Conservation (phyloP, 2,329 filamentous ascomycete genomes). For the Blumeria graminis region DNA sequence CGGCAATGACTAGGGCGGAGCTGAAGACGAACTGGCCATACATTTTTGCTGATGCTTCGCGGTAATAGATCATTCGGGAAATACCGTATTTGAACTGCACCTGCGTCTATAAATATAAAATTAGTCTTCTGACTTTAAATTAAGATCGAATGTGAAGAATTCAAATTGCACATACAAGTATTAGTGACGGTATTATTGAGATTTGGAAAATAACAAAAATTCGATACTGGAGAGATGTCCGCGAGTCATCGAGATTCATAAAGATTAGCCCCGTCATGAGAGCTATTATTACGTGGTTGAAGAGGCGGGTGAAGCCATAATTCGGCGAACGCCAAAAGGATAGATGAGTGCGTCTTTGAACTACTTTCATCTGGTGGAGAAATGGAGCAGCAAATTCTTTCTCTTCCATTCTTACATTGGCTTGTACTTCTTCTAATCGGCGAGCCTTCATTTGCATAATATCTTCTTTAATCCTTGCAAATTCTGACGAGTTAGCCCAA, state of each 20-base stretch:
- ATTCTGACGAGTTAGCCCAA: conserved; percentile 33
- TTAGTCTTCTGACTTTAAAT: neutral
- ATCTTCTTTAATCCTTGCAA: conserved; percentile 27
- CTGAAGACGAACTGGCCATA: conserved; percentile 65
- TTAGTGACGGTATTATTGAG: conserved; percentile 59
- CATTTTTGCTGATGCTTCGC: conserved; percentile 66
- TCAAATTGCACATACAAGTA: conserved; percentile 24
- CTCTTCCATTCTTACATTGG: conserved; percentile 20
- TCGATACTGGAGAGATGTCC: conserved; percentile 56
- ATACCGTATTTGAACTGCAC: conserved; percentile 69
- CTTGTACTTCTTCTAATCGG: conserved; percentile 22
- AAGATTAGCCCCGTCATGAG: conserved; percentile 60
- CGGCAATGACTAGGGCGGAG: conserved; percentile 52
- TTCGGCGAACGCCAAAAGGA: conserved; percentile 71
- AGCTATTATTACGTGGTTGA: conserved; percentile 61
- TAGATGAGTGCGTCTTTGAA: conserved; percentile 47
- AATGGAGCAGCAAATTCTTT: conserved; percentile 67
- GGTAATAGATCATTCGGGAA: conserved; percentile 60
- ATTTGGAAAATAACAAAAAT: conserved; percentile 83
- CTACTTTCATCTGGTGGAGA: conserved; percentile 53
- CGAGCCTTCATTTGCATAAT: conserved; percentile 29
- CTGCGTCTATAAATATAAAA: conserved; percentile 25
- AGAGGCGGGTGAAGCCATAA: conserved; percentile 71
- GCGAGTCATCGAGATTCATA: conserved; percentile 51
- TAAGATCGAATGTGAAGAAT: neutral